Evolutionary conservation across 2,329 filamentous ascomycete species (phyloP).

Genomic region (Pseudogymnoascus sp.): DNA sequence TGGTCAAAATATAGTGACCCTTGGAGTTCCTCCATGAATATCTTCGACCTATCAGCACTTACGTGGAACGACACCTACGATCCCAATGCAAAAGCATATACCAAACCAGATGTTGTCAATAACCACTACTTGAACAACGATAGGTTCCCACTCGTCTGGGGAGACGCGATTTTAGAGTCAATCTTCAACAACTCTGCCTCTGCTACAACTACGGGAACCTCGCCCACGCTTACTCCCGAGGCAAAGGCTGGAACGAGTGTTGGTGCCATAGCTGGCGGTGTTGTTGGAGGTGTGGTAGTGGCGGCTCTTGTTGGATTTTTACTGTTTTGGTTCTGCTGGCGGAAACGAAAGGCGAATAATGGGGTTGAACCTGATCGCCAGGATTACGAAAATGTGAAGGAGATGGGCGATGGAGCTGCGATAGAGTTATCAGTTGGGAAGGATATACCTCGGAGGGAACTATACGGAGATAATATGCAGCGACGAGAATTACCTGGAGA

Average conservation of each 20-base stretch:
- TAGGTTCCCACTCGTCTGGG: neutral
- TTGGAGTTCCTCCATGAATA: conserved; percentile 12
- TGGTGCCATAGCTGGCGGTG: conserved; percentile 85
- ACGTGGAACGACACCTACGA: neutral
- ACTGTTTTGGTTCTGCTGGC: conserved; percentile 70
- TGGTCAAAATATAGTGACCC: conserved; percentile 12
- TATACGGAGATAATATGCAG: neutral
- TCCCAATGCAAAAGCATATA: conserved; percentile 14
- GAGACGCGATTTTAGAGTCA: neutral
- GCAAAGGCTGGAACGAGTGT: conserved; percentile 44
- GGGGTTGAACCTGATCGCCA: too few species aligned
- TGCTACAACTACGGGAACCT: neutral
- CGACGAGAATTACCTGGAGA: too few species aligned
- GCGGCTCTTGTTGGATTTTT: conserved; percentile 70
- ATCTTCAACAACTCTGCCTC: neutral
- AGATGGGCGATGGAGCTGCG: neutral
- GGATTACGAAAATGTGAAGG: neutral
- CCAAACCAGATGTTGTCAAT: conserved; percentile 14
- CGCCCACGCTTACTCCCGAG: neutral
- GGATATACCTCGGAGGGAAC: neutral
- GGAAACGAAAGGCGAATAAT: neutral
- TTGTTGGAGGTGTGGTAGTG: conserved; percentile 73
- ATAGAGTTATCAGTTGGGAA: neutral
- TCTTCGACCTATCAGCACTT: neutral
- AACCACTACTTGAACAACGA: conserved; percentile 12